phyloP scores from a whole-genome alignment of 2,329 filamentous ascomycete species.

The Talaromyces atroroseus region DNA sequence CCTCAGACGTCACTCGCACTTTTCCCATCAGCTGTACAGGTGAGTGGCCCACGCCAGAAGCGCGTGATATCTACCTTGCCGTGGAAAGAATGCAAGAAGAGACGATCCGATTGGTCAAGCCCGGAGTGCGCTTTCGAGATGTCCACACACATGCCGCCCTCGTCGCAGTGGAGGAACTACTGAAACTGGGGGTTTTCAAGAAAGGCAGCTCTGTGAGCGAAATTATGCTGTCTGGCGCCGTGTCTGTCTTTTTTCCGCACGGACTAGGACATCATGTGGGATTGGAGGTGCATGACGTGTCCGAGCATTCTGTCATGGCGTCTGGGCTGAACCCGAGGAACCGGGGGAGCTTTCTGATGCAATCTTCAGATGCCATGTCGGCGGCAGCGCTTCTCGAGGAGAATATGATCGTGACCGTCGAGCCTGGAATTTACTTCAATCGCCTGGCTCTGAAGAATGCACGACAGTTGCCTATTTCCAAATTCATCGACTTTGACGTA shows the following conservation, averaged over 20 bases:
- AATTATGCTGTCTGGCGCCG: conserved; percentile 32
- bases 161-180: conserved; percentile 73
- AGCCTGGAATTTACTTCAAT: conserved; percentile 48
- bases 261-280: conserved; percentile 56
- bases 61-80: conserved; percentile 70
- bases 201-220: conserved; percentile 55
- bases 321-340: conserved; percentile 15
- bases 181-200: conserved; percentile 65
- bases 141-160: conserved; percentile 75
- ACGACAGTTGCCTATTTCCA: conserved; percentile 24
- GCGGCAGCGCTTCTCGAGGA: conserved; percentile 40
- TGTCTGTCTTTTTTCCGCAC: conserved; percentile 38
- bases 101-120: conserved; percentile 66
- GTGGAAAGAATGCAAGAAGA: conserved; percentile 83
- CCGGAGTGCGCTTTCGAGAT: conserved; percentile 72
- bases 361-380: conserved; percentile 25
- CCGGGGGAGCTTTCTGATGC: conserved; percentile 15
- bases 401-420: conserved; percentile 53
- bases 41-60: conserved; percentile 56
- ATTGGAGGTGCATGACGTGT: conserved; percentile 42
- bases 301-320: conserved; percentile 31
- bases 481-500: conserved; percentile 36
- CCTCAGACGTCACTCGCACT: conserved; percentile 71
- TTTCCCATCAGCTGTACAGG: conserved; percentile 66
- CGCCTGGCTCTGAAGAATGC: conserved; percentile 32